Base-by-base conservation (phyloP, 331 rosid species). In the Quercus lobata region DNA sequence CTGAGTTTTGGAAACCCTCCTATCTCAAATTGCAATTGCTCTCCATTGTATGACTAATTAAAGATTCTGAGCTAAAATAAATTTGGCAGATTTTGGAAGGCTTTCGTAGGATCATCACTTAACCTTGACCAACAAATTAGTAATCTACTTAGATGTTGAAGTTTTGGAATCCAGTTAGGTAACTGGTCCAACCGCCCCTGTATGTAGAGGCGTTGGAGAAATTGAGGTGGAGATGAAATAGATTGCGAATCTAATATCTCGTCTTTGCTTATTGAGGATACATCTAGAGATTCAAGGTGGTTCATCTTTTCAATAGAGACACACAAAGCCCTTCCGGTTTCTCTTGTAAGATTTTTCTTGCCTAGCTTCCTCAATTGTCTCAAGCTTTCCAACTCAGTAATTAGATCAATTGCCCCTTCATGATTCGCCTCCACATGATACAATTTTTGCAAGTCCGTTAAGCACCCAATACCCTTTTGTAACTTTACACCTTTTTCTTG, bases 261-360 rank as follows among this genome's bases (percentile, higher is more conserved):
- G 4, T 78, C 56, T 78, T 74, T 69, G 37, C 12, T 30, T 15
- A 46, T 27, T 5, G 78, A 65, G 25, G 52, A 5, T 6, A 85
- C 17, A 19, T 55, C 25, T 7, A 85, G 81, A 27, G 82, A 75
- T 73, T 85, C 74, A 68, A 85, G 63, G 46, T 7, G 11, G 11
- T 37, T 37, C 46, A 37, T 37, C 46, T 37, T 37, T 37, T 37
- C 46, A 37, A 37, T 37, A 7, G 46, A 37, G 46, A 11, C 11
- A 37, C 46, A 37, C 46, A 37, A 37, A 37, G 46, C 46, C 46
- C 3, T 37, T 7, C 3, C 3, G 3, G 11, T 7, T 37, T 37
- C 46, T 37, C 46, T 37, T 37, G 46, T 37, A 37, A 37, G 46
- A 37, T 37, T 37, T 37, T 37, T 37, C 46, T 7, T 37, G 46